Evolutionary conservation across 768 basidiomycete species (phyloP).

Genomic region (Suillus occidentalis): DNA sequence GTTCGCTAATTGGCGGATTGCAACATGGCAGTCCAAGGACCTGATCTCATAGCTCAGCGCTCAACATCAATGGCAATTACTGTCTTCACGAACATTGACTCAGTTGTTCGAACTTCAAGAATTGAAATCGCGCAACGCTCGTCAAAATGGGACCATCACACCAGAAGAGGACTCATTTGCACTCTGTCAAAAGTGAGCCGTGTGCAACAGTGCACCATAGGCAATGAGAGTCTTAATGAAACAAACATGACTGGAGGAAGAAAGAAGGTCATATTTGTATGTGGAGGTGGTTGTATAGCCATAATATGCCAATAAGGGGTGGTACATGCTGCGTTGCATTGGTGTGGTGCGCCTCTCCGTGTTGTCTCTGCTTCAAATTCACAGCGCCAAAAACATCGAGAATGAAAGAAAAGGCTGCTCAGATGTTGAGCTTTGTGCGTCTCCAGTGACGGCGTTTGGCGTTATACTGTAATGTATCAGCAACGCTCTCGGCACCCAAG

Average conservation of each 20-base stretch:
- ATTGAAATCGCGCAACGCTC: background rate
- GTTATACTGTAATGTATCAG: constrained; percentile 61
- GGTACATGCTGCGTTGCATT: constrained; percentile 27
- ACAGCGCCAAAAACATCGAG: constrained; percentile 8
- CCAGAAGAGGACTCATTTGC: background rate
- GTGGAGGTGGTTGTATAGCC: constrained; percentile 14
- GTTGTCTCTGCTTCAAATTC: constrained; percentile 12
- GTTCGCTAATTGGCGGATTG: background rate
- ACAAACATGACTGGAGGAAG: background rate
- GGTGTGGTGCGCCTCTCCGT: constrained; percentile 10
- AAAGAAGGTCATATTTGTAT: constrained; percentile 19
- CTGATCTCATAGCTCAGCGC: background rate
- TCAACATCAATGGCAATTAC: background rate
- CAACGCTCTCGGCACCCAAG: background rate
- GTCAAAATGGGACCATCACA: background rate
- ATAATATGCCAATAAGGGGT: constrained; percentile 17
- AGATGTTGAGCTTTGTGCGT: constrained; percentile 98
- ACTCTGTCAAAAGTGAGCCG: background rate
- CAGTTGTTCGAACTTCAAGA: background rate
- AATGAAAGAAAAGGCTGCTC: constrained; percentile 28
- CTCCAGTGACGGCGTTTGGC: constrained; percentile 99
- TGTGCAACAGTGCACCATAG: background rate
- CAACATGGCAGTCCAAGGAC: background rate
- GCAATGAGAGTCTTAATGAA: background rate
- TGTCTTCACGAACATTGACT: background rate